These are phyloP conservation scores for Trichoderma breve DNA, from an alignment of 2,329 filamentous ascomycete genomes.

Conservation along the genomic window DNA sequence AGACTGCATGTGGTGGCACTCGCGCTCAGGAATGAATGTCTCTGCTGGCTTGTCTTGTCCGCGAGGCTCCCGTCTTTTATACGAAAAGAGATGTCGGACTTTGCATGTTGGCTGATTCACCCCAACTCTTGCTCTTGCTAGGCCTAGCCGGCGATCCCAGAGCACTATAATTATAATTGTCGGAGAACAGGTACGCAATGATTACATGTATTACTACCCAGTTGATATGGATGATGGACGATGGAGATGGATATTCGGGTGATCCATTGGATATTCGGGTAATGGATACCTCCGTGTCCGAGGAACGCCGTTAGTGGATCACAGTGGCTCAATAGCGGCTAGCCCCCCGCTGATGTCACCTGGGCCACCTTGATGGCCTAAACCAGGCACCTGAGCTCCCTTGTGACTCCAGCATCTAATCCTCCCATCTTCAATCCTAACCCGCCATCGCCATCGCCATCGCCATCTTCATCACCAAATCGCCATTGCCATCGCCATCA, in stretches of 20 bases:
- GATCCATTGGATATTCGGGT: background rate
- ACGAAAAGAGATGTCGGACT: background rate
- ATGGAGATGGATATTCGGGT: background rate
- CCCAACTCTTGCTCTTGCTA: background rate
- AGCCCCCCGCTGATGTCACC: constrained; percentile 18
- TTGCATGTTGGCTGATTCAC: background rate
- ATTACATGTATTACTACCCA: background rate
- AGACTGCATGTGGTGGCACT: background rate
- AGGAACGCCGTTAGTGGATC: background rate
- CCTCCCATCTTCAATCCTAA: background rate
- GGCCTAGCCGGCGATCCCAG: background rate
- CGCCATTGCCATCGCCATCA: background rate
- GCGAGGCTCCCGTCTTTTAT: background rate
- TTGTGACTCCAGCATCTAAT: background rate
- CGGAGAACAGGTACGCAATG: background rate
- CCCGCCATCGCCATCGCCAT: background rate
- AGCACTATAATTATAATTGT: background rate
- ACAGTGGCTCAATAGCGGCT: background rate
- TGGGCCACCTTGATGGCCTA: constrained; percentile 15
- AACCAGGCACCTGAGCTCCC: background rate
- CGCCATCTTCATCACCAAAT: background rate
- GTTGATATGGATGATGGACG: too few relatives aligned
- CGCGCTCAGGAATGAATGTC: background rate
- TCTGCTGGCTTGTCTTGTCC: background rate
- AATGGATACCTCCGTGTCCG: background rate